phyloP scores from a whole-genome alignment of 192 early-diverging fungal genomes.

The Dimargaris cristalligena region DNA sequence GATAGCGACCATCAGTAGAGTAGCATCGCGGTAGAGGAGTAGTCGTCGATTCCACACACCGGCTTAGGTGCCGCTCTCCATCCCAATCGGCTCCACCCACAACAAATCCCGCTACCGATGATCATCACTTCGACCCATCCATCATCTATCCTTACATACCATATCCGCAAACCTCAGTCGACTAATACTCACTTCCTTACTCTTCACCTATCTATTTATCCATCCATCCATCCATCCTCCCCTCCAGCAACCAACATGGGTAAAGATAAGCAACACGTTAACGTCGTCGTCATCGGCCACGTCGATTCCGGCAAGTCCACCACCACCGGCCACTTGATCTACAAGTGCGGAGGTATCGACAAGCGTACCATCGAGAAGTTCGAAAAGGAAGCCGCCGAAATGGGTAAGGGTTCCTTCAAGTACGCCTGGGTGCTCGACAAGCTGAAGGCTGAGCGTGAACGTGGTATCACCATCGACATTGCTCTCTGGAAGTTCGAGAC shows the following conservation, averaged over 20 bases:
- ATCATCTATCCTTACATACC: too few relatives aligned
- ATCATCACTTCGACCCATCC: too few relatives aligned
- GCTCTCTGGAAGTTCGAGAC: slow-evolving; percentile 97
- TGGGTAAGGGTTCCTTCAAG: slow-evolving; percentile 99
- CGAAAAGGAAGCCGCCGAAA: slow-evolving; percentile 95
- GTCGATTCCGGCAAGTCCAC: slow-evolving; percentile 99
- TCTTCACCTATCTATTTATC: background rate
- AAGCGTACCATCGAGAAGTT: slow-evolving; percentile 99
- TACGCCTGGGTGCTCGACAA: slow-evolving; percentile 99
- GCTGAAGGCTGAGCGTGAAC: slow-evolving; percentile 98
- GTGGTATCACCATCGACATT: slow-evolving; percentile 99
- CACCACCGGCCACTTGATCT: slow-evolving; percentile 99
- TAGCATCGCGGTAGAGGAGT: too few relatives aligned
- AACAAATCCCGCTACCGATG: too few relatives aligned
- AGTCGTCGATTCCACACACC: too few relatives aligned
- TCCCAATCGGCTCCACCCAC: too few relatives aligned
- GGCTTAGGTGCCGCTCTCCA: too few relatives aligned
- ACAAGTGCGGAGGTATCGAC: slow-evolving; percentile 99
- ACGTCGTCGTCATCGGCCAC: slow-evolving; percentile 96
- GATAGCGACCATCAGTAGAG: too few relatives aligned
- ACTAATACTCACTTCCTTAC: too few relatives aligned
- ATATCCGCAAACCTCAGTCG: too few relatives aligned
- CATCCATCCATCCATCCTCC: slow-evolving; percentile 7
- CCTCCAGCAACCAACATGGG: slow-evolving; percentile 33
- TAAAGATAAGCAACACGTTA: slow-evolving; percentile 85